These are phyloP conservation scores for Helenozyma baotianmanensis DNA, from an alignment of 805 yeast species.

Conservation along the genomic window DNA sequence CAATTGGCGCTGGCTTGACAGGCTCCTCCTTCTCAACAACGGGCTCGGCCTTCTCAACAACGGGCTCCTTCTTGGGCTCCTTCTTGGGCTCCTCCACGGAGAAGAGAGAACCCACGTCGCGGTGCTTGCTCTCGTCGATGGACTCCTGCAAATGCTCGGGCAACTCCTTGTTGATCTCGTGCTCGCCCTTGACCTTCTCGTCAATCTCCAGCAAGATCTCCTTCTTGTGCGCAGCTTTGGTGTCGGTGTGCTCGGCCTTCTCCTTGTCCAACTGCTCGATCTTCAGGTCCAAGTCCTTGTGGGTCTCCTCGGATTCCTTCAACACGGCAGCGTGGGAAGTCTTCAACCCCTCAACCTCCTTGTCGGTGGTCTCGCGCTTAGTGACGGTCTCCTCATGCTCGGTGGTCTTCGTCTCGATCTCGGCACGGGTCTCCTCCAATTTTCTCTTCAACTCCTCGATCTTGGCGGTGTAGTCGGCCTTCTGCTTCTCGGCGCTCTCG, in stretches of 20 bases:
- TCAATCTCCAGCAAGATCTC: conserved; percentile 28
- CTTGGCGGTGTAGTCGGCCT: conserved; percentile 41
- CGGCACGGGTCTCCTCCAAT: conserved; percentile 38
- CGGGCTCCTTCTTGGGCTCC: conserved; percentile 3
- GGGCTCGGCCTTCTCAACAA: neutral
- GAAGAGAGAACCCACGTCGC: conserved; percentile 38
- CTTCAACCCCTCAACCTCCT: conserved; percentile 35
- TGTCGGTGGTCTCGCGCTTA: conserved; percentile 37
- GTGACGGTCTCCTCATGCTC: conserved; percentile 30
- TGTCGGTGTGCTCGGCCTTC: conserved; percentile 30
- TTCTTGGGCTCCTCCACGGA: conserved; percentile 25
- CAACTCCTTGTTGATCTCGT: conserved; percentile 43
- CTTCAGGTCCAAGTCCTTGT: conserved; percentile 38
- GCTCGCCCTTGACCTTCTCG: conserved; percentile 42
- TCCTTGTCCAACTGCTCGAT: conserved; percentile 38
- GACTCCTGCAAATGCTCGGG: conserved; percentile 48
- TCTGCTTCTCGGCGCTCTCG: conserved; percentile 39
- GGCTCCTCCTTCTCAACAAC: conserved; percentile 1
- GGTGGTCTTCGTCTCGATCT: conserved; percentile 28
- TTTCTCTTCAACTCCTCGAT: conserved; percentile 41
- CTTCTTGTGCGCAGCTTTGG: conserved; percentile 33
- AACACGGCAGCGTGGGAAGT: conserved; percentile 21
- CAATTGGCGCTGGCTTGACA: conserved; percentile 3
- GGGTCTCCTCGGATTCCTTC: conserved; percentile 22
- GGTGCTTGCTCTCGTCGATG: conserved; percentile 31